Conservation (phyloP, 495 filamentous ascomycete species). For the Trichodelitschia bisporula region DNA sequence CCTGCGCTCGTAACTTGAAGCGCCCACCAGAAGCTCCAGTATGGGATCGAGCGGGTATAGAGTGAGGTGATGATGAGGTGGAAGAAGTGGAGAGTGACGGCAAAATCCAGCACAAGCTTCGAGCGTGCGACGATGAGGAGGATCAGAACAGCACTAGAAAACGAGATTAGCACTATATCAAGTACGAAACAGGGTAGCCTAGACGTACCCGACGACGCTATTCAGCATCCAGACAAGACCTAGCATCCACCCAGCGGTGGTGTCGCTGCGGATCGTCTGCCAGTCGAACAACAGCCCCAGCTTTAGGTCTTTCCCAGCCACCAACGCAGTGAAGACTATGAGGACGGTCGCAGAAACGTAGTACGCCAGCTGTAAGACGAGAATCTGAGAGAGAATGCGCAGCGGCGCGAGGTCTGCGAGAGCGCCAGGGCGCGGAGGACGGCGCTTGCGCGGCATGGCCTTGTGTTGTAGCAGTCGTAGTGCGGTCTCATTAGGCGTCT, state of each 20-base stretch:
- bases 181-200: constrained; percentile 1
- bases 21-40: constrained; percentile 67
- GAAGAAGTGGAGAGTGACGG: constrained; percentile 65
- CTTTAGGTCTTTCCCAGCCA: constrained; percentile 48
- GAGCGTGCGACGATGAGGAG: constrained; percentile 59
- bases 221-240: constrained; percentile 71
- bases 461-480: too few species aligned
- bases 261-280: constrained; percentile 67
- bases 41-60: constrained; percentile 51
- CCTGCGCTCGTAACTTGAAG: constrained; percentile 43
- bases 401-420: constrained; percentile 61
- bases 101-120: constrained; percentile 85
- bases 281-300: constrained; percentile 56
- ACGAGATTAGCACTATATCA: not conserved
- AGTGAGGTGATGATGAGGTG: constrained; percentile 56
- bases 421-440: constrained; percentile 53
- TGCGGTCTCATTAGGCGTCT: too few species aligned
- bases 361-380: constrained; percentile 61
- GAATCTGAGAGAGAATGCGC: constrained; percentile 69
- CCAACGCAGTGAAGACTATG: constrained; percentile 70
- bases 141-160: constrained; percentile 45
- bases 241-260: constrained; percentile 74
- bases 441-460: constrained; percentile 57
- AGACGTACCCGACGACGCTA: constrained; percentile 45
- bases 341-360: constrained; percentile 51